Evolutionary conservation across 1,284 basidiomycete species (phyloP).

Genomic region (Melampsora americana): DNA sequence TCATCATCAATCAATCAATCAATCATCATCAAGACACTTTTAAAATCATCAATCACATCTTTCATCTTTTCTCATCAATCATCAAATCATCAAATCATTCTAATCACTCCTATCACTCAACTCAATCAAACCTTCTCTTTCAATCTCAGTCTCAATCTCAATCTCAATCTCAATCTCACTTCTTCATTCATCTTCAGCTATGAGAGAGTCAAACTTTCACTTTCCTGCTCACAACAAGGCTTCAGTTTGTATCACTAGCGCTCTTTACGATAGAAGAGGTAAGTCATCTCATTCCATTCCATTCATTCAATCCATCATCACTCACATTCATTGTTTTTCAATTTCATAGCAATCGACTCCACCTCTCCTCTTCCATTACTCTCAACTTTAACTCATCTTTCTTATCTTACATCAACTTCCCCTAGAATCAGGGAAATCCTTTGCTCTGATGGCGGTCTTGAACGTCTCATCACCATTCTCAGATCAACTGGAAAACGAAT

Average conservation of each 20-base stretch:
- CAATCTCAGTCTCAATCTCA: too few species aligned
- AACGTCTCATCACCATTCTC: slow-evolving; percentile 82
- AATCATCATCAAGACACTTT: too few species aligned
- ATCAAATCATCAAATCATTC: slow-evolving; percentile 26
- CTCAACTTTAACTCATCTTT: slow-evolving; percentile 94
- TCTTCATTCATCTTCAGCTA: slow-evolving; percentile 29
- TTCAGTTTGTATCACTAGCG: slow-evolving; percentile 86
- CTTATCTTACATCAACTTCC: slow-evolving; percentile 94
- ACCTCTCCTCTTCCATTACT: slow-evolving; percentile 84
- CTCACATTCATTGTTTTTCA: neutral
- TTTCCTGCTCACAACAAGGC: slow-evolving; percentile 94
- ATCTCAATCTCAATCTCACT: neutral
- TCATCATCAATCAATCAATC: too few species aligned
- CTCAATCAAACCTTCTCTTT: slow-evolving; percentile 35
- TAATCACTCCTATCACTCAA: slow-evolving; percentile 40
- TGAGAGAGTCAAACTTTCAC: slow-evolving; percentile 86
- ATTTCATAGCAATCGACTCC: slow-evolving; percentile 77
- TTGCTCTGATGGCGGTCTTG: slow-evolving; percentile 93
- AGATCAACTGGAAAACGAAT: slow-evolving; percentile 45
- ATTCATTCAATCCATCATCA: neutral
- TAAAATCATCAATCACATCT: too few species aligned
- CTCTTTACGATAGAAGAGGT: slow-evolving; percentile 95
- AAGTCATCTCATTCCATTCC: slow-evolving; percentile 53
- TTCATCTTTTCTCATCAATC: too few species aligned
- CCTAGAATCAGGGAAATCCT: slow-evolving; percentile 97